Conservation (phyloP, 257 asterid genomes). For the Salvia splendens region DNA sequence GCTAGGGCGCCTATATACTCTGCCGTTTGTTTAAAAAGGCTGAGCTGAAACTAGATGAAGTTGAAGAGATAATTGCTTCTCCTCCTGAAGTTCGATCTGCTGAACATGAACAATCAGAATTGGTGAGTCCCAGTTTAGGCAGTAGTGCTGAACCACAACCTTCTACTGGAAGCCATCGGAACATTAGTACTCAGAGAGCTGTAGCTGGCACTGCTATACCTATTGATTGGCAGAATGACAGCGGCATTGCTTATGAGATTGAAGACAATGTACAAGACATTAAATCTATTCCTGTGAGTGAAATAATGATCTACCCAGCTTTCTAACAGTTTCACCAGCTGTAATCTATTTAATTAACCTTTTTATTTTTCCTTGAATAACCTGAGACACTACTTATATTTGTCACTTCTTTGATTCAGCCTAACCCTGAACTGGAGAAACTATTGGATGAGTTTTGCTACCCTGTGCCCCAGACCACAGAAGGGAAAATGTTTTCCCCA, state of each 20-base stretch:
- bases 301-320: slow-evolving; percentile 11
- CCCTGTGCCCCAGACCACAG: slow-evolving; percentile 41
- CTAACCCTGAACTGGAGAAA: slow-evolving; percentile 61
- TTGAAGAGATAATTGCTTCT: slow-evolving; percentile 52
- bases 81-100: slow-evolving; percentile 42
- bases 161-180: slow-evolving; percentile 36
- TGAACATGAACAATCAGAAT: slow-evolving; percentile 58
- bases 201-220: slow-evolving; percentile 32
- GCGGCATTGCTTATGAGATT: slow-evolving; percentile 35
- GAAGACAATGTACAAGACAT: slow-evolving; percentile 28
- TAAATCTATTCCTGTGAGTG: slow-evolving; percentile 57
- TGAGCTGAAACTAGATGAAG: slow-evolving; percentile 65
- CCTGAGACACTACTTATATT: too few relatives aligned
- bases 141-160: slow-evolving; percentile 37
- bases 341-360: neutral
- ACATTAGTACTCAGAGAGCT: slow-evolving; percentile 32
- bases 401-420: slow-evolving; percentile 39
- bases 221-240: slow-evolving; percentile 28
- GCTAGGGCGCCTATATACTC: slow-evolving; percentile 82
- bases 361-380: too few relatives aligned
- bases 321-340: neutral
- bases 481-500: slow-evolving; percentile 68
- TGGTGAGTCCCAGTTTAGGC: slow-evolving; percentile 42
- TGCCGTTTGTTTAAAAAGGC: slow-evolving; percentile 84
- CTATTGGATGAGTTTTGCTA: slow-evolving; percentile 44